Evolutionary conservation across 371 early-diverging fungal genomes (phyloP).

Genomic region (Caulochytrium protostelioides): DNA sequence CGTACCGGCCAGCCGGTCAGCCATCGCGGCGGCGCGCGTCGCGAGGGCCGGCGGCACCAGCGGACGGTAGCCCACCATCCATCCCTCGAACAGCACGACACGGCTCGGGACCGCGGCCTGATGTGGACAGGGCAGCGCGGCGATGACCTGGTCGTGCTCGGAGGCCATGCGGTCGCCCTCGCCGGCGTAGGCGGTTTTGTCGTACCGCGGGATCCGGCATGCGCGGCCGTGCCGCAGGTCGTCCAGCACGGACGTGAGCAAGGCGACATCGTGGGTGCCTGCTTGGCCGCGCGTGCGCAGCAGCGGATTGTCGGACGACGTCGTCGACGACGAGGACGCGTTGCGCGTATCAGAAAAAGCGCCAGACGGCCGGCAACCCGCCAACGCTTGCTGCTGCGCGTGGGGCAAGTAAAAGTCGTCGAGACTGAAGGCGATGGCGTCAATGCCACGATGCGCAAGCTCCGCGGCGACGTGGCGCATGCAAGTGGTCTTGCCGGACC

Average conservation of each 20-base stretch:
- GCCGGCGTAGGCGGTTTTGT: slow-evolving; percentile 42
- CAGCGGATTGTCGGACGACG: slow-evolving; percentile 35
- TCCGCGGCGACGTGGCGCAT: no score
- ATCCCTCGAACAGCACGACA: slow-evolving; percentile 63
- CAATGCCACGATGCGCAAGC: no score
- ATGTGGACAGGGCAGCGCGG: no score
- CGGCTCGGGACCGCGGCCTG: no score
- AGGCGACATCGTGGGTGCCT: slow-evolving; percentile 52
- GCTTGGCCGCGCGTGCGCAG: slow-evolving; percentile 49
- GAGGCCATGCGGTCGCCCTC: slow-evolving; percentile 41
- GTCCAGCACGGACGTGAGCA: slow-evolving; percentile 27
- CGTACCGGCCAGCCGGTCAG: slow-evolving; percentile 5
- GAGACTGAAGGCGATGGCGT: slow-evolving; percentile 41
- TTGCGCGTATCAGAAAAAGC: no score
- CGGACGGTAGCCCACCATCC: slow-evolving; percentile 61
- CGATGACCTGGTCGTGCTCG: slow-evolving; percentile 21
- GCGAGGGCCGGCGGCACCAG: slow-evolving; percentile 7
- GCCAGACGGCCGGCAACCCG: no score
- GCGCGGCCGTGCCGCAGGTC: no score
- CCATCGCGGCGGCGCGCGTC: no score
- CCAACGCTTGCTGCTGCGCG: slow-evolving; percentile 28
- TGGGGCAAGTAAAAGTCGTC: slow-evolving; percentile 57
- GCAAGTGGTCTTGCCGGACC: no score
- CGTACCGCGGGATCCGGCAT: slow-evolving; percentile 55
- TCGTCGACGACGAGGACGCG: no score